Evolutionary conservation across 2,329 filamentous ascomycete species (phyloP), one percentile per base, ranked within the genome.

Genomic region (Chaetothyriales sp.): DNA sequence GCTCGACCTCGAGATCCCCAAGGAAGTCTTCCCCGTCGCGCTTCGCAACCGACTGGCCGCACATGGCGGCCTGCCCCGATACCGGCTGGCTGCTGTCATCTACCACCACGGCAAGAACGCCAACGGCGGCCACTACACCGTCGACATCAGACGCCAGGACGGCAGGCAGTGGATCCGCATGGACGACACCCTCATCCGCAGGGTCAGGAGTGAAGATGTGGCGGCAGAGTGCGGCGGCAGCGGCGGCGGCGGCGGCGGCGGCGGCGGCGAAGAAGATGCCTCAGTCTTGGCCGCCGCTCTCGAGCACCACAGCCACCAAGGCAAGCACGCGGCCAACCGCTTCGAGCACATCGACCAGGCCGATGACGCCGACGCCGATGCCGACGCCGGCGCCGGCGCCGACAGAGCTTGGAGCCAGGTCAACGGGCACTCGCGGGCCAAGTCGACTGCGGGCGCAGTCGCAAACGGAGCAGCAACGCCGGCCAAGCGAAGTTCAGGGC

Each of bases 71-170:
- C 74, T 86, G 54, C 89, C 89, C 4, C 86, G 83, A 64, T 98
- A 97, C 68, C 82, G 81, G 48, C 78, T 98, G 13, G 92, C 83
- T 56, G 86, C 84, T 18, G 92, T 94, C 28, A 89, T 98, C 19
- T 98, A 98, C 65, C 92, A 98, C 64, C 92, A 98, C 62, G 92
- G 92, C 54, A 95, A 94, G 73, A 94, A 94, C 61, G 92, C 92
- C 37, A 94, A 86, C 57, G 89, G 88, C 49, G 92, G 92, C 2
- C 92, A 98, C 67, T 98, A 98, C 68, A 98, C 92, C 1, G 90
- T 94, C n/a, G 92, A 98, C 66, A 85, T 95, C 43, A 82, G 89
- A 53, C 84, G 92, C 49, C 90, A 97, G 67, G 92, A 98, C 65
- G 88, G 85, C n/a, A 80, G 80, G 19, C 89, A 95, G 67, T 98